phyloP scores from a whole-genome alignment of 192 early-diverging fungal species.

The Glomus cerebriforme region DNA sequence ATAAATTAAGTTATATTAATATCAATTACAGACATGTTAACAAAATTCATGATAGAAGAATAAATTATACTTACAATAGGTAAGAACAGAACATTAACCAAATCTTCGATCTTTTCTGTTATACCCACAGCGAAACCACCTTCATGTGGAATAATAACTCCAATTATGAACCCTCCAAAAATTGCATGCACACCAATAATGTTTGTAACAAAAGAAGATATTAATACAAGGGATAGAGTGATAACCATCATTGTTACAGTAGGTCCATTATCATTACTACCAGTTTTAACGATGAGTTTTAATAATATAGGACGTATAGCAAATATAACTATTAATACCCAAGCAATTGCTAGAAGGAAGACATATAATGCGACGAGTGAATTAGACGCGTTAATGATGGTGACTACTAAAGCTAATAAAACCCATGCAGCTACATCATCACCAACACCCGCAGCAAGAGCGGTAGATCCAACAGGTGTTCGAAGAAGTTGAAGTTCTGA shows the following conservation, averaged over 20 bases:
- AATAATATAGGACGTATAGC: conserved; percentile 65
- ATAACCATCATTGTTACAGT: conserved; percentile 66
- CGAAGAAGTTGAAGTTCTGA: conserved; percentile 83
- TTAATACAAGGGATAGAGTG: conserved; percentile 69
- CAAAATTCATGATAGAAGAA: background rate
- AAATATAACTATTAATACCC: conserved; percentile 69
- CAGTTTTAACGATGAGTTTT: conserved; percentile 51
- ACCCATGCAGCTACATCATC: conserved; percentile 91
- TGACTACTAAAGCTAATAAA: conserved; percentile 79
- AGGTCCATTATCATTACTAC: conserved; percentile 54
- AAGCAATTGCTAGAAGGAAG: conserved; percentile 73
- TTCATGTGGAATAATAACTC: conserved; percentile 87
- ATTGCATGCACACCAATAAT: conserved; percentile 90
- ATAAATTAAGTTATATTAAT: conserved; percentile 9
- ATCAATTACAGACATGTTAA: background rate
- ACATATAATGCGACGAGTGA: conserved; percentile 79
- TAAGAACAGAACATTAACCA: conserved; percentile 82
- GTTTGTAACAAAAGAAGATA: conserved; percentile 81
- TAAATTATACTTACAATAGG: conserved; percentile 62
- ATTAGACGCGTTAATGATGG: conserved; percentile 77
- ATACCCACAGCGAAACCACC: conserved; percentile 83
- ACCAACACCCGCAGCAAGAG: conserved; percentile 81
- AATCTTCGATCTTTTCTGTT: conserved; percentile 92
- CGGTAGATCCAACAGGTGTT: conserved; percentile 79
- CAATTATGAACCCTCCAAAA: conserved; percentile 90